Evolutionary conservation across 1,284 basidiomycete genomes (phyloP), one percentile per base, ranked within the genome.

Genomic region (Meripilus lineatus): DNA sequence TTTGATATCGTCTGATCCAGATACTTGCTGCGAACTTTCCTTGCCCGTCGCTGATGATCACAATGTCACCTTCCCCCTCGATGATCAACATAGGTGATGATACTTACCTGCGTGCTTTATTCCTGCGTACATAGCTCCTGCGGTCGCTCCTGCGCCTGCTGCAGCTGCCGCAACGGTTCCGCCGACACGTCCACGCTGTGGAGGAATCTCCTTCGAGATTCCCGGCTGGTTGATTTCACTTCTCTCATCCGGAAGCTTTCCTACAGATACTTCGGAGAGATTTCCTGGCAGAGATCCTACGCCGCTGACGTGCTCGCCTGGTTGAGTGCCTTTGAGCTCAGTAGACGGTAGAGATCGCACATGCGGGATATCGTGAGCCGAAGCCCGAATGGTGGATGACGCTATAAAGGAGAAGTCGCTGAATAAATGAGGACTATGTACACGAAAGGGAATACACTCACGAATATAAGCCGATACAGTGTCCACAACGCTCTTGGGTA

Each of bases 201-300:
- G 8, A 21, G 22, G 13, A 45, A 30, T 26, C 28, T 8, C 10
- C n/a, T 30, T 30, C 8, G 28, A 10, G 28, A n/a, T 10, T 10
- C 10, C 28, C 8, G n/a, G n/a, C 28, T 30, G 28, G n/a, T 30
- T n/a, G 28, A 30, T 30, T n/a, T 30, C 28, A 30, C 28, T 38
- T 15, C 54, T 52, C 42, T 67, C 70, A 7, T 71, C 66, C 2
- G 74, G 70, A 5, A 70, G 57, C 44, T 66, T 58, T 10, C 69
- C 62, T 8, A 72, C 69, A 7, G 62, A 64, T 5, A 54, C 47
- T 48, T 72, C 70, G 35, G 52, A 56, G 33, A 58, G 45, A 2
- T 49, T 48, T 2, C 69, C 69, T 1, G 69, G 69, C 18, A 71
- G 58, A 7, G 66, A 60, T 2, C 69, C 69, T 4, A 63, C 67